Percentiles rank a stretch among this genome's conserved stretches.
These are phyloP conservation scores for Talaromyces liani DNA, from an alignment of 495 filamentous ascomycete genomes.

Conservation along the genomic window DNA sequence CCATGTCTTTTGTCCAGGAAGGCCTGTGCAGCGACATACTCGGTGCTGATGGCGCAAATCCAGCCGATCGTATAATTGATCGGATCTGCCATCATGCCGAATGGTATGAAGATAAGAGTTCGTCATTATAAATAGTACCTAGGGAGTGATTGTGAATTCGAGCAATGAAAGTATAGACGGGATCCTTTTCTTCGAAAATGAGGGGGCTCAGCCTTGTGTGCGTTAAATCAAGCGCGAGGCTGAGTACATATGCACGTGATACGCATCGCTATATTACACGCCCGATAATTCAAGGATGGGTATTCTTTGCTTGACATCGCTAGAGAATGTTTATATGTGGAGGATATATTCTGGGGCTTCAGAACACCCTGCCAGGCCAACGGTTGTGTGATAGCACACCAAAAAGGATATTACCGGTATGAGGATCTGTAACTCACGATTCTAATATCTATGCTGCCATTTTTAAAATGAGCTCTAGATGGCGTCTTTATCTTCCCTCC, in stretches of 20 bases:
- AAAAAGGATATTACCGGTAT: neutral
- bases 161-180: neutral
- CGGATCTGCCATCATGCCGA: constrained; percentile 1
- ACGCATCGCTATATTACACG: neutral
- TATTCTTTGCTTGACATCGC: neutral
- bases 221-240: neutral
- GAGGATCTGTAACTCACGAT: neutral
- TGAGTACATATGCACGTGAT: neutral
- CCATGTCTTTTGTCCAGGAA: constrained; percentile 26
- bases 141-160: neutral
- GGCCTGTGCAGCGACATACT: constrained; percentile 23
- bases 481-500: neutral
- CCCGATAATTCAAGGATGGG: neutral
- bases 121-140: neutral
- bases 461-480: neutral
- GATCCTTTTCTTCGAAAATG: neutral
- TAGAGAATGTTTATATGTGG: neutral
- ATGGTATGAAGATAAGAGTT: neutral
- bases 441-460: neutral
- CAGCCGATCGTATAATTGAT: constrained; percentile 26
- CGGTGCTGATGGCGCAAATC: constrained; percentile 27
- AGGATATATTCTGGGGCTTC: neutral
- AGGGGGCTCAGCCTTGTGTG: neutral
- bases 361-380: neutral
- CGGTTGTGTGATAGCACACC: neutral